These are phyloP conservation scores for Diaporthe amygdali DNA, from an alignment of 2,329 filamentous ascomycete genomes.

Conservation along the genomic window DNA sequence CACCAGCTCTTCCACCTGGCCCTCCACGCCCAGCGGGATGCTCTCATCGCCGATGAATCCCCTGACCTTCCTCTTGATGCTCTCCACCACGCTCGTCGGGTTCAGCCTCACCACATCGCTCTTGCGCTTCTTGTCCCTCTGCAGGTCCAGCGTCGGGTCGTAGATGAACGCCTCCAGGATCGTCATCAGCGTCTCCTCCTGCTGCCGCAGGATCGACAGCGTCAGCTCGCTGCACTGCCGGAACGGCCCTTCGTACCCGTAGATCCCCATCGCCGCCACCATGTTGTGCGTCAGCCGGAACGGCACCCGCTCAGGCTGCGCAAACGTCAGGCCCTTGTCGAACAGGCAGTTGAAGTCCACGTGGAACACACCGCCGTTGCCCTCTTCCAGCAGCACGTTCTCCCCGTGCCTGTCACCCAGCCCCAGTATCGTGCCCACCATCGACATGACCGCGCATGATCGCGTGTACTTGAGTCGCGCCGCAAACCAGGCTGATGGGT, in stretches of 20 bases:
- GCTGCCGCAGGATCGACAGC: conserved; percentile 80
- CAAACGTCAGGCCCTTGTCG: conserved; percentile 95
- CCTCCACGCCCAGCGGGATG: conserved; percentile 92
- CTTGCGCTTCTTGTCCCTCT: conserved; percentile 71
- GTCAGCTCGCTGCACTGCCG: conserved; percentile 89
- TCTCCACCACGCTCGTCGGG: conserved; percentile 81
- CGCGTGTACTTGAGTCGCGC: conserved; percentile 89
- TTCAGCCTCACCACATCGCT: conserved; percentile 53
- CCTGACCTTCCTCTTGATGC: conserved; percentile 83
- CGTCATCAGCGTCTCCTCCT: conserved; percentile 96
- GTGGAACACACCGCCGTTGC: conserved; percentile 91
- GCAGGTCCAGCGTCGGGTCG: conserved; percentile 92
- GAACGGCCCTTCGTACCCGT: conserved; percentile 93
- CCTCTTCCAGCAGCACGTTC: conserved; percentile 94
- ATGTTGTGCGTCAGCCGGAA: conserved; percentile 99
- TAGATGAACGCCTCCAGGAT: conserved; percentile 97
- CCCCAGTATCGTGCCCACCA: conserved; percentile 93
- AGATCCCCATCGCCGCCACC: conserved; percentile 95
- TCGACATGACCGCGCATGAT: conserved; percentile 98
- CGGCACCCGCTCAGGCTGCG: conserved; percentile 91
- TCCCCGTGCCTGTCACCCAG: conserved; percentile 96
- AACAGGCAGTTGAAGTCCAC: conserved; percentile 99
- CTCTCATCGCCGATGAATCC: conserved; percentile 86
- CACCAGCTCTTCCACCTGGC: conserved; percentile 96
- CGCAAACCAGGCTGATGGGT: conserved; percentile 89